Conservation (phyloP, 768 basidiomycete species). For the Rhizopogon roseolus region DNA sequence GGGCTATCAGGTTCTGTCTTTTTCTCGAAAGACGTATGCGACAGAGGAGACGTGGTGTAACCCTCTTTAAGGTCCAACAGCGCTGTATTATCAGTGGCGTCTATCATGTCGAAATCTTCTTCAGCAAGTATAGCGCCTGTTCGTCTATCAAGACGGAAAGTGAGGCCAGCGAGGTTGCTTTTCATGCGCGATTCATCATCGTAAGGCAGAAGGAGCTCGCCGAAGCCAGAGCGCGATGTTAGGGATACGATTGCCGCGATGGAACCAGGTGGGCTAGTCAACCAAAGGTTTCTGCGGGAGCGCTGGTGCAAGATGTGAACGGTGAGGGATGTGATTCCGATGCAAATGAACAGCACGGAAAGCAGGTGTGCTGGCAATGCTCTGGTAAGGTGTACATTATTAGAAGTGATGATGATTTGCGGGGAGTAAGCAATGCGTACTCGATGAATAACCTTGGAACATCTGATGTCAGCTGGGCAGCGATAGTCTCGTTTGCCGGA, state of each 20-base stretch:
- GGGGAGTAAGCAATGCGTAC: constrained; percentile 32
- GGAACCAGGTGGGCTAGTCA: constrained; percentile 54
- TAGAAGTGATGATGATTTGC: background rate
- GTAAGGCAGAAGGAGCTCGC: constrained; percentile 55
- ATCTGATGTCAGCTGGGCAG: constrained; percentile 35
- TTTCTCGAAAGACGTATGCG: constrained; percentile 3
- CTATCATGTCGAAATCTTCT: constrained; percentile 25
- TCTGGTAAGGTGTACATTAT: constrained; percentile 27
- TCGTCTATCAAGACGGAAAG: constrained; percentile 49
- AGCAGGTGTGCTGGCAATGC: constrained; percentile 49
- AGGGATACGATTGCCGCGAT: constrained; percentile 54
- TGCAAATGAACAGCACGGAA: constrained; percentile 40
- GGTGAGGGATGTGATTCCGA: constrained; percentile 43
- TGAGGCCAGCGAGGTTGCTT: constrained; percentile 44
- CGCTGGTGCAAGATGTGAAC: constrained; percentile 45
- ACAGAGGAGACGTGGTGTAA: constrained; percentile 5
- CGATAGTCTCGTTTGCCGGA: constrained; percentile 29
- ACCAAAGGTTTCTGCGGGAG: constrained; percentile 42
- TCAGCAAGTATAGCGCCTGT: constrained; percentile 63
- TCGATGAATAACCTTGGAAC: constrained; percentile 52
- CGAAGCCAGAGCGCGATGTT: constrained; percentile 59
- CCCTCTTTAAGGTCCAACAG: constrained; percentile 9
- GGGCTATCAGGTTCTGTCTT: background rate
- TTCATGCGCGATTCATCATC: constrained; percentile 43
- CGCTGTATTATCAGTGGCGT: constrained; percentile 9